A percentile compares a stretch with the other conserved stretches of the same genome.
These are phyloP conservation scores for Geotrichum restrictum DNA, from an alignment of 1,139 yeast species.

Conservation along the genomic window DNA sequence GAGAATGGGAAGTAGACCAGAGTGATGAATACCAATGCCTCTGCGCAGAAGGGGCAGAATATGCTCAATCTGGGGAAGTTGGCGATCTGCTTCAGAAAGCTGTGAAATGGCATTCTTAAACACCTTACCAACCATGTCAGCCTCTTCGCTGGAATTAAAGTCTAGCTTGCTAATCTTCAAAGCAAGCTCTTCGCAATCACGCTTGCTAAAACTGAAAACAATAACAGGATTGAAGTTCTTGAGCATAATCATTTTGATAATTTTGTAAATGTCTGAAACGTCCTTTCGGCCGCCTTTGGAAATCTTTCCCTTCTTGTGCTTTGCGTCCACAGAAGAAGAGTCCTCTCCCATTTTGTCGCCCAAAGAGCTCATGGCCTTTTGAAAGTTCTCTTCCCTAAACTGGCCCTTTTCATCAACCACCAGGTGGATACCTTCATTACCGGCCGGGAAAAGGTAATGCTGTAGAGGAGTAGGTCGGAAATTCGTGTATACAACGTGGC, in stretches of 20 bases:
- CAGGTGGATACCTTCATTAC: slow-evolving; percentile 93
- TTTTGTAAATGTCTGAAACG: slow-evolving; percentile 80
- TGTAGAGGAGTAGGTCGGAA: slow-evolving; percentile 98
- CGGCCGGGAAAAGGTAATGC: slow-evolving; percentile 94
- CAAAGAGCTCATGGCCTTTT: slow-evolving; percentile 94
- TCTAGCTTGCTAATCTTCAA: slow-evolving; percentile 92
- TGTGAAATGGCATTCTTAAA: slow-evolving; percentile 83
- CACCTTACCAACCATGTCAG: slow-evolving; percentile 81
- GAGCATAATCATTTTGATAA: slow-evolving; percentile 95
- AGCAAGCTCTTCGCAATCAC: slow-evolving; percentile 94
- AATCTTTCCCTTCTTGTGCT: slow-evolving; percentile 67
- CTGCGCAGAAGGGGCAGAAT: slow-evolving; percentile 81
- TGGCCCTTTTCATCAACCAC: slow-evolving; percentile 97
- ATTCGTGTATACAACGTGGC: slow-evolving; percentile 97
- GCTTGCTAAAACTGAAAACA: slow-evolving; percentile 92
- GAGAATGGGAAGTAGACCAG: slow-evolving; percentile 89
- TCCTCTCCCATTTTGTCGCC: slow-evolving; percentile 82
- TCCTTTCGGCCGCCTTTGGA: slow-evolving; percentile 77
- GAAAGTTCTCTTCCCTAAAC: slow-evolving; percentile 95
- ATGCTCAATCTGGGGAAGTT: slow-evolving; percentile 88
- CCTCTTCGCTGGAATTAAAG: slow-evolving; percentile 87
- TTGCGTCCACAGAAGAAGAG: slow-evolving; percentile 40
- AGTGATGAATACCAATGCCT: slow-evolving; percentile 98
- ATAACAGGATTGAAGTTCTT: slow-evolving; percentile 95
- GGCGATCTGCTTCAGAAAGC: slow-evolving; percentile 85